These are phyloP conservation scores for Rhizopogon vulgaris DNA, from an alignment of 768 basidiomycete genomes.

Conservation along the genomic window DNA sequence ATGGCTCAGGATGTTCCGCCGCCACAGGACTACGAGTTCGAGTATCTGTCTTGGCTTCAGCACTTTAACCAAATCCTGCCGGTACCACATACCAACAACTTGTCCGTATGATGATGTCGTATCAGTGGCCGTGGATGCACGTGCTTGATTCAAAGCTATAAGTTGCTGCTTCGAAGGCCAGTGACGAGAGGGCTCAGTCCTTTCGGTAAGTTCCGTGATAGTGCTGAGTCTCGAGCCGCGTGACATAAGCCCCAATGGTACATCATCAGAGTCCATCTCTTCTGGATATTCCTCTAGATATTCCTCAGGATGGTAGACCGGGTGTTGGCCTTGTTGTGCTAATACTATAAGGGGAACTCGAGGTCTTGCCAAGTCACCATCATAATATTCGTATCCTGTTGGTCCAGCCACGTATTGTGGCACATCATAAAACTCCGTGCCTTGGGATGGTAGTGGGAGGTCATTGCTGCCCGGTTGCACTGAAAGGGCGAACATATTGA, in stretches of 20 bases:
- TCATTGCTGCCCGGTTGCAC: constrained; percentile 15
- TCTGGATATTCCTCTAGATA: constrained; percentile 19
- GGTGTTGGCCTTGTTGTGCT: constrained; percentile 47
- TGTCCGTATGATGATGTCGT: constrained; percentile 59
- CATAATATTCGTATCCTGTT: constrained; percentile 12
- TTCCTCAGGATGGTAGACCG: constrained; percentile 20
- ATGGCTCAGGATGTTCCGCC: constrained; percentile 6
- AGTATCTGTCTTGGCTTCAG: constrained; percentile 14
- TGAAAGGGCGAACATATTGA: constrained; percentile 16
- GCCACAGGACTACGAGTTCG: constrained; percentile 4
- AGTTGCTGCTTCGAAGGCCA: constrained; percentile 40
- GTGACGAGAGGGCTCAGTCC: constrained; percentile 49
- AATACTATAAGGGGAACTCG: constrained; percentile 55
- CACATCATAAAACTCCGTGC: constrained; percentile 2
- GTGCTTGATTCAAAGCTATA: constrained; percentile 32
- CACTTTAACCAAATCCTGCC: neutral
- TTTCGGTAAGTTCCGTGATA: constrained; percentile 64
- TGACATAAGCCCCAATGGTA: constrained; percentile 28
- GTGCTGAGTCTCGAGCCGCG: constrained; percentile 44
- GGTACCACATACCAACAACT: constrained; percentile 43
- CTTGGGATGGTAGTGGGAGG: constrained; percentile 13
- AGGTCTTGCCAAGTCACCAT: constrained; percentile 32
- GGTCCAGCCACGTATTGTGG: constrained; percentile 12
- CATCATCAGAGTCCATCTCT: constrained; percentile 19
- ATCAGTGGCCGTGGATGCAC: constrained; percentile 26